Percentiles rank a stretch among this genome's conserved stretches.
phyloP scores from a whole-genome alignment of 768 basidiomycete species.

The Boletus rubropictus region DNA sequence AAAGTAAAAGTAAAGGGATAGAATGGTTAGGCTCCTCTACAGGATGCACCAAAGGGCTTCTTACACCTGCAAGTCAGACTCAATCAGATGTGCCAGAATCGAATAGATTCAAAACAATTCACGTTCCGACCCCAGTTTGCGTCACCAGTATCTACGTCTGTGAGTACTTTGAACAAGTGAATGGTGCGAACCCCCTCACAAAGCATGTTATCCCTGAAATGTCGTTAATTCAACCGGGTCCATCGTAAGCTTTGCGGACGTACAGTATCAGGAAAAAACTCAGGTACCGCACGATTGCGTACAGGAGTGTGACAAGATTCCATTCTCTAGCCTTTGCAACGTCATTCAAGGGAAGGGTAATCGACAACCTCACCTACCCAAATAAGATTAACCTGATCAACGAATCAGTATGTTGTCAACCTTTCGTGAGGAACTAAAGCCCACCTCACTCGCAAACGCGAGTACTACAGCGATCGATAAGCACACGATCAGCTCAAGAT shows the following conservation, averaged over 20 bases:
- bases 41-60: not conserved
- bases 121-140: constrained; percentile 9
- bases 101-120: not conserved
- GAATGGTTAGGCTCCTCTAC: not conserved
- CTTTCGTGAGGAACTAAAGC: not conserved
- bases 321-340: constrained; percentile 12
- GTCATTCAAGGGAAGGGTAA: not conserved
- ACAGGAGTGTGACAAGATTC: constrained; percentile 15
- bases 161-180: not conserved
- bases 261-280: constrained; percentile 13
- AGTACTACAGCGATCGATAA: constrained; percentile 7
- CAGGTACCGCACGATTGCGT: constrained; percentile 17
- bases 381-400: constrained; percentile 15
- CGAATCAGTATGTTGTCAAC: not conserved
- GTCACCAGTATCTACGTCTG: constrained; percentile 1
- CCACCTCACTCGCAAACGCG: constrained; percentile 9
- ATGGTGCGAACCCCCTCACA: constrained; percentile 5
- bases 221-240: not conserved
- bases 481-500: not conserved
- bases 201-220: constrained; percentile 3
- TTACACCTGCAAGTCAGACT: constrained; percentile 8
- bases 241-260: not conserved
- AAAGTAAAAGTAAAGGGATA: not conserved
- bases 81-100: not conserved
- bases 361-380: constrained; percentile 7